These are phyloP conservation scores for Meyerozyma sp. DNA, from an alignment of 1,139 yeast species.

Conservation along the genomic window DNA sequence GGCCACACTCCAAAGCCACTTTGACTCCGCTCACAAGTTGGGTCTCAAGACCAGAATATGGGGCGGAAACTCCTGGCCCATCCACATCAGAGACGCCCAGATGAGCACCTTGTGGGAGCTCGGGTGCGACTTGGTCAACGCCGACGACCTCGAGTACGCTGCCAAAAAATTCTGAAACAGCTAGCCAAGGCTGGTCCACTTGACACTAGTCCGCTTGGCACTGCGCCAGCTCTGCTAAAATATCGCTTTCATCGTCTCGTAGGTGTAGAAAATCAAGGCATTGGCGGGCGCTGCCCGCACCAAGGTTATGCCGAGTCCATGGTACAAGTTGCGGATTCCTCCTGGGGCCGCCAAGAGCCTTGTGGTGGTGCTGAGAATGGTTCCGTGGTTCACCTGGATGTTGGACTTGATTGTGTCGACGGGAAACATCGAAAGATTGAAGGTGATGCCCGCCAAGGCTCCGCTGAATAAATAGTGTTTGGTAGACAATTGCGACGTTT, in stretches of 20 bases:
- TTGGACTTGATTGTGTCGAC: conserved; percentile 87
- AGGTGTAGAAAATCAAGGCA: conserved; percentile 77
- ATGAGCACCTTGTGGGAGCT: conserved; percentile 19
- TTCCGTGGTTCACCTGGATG: conserved; percentile 48
- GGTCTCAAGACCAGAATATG: conserved; percentile 37
- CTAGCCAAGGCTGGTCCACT: no score
- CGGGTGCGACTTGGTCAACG: conserved; percentile 37
- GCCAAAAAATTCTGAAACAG: conserved; percentile 7
- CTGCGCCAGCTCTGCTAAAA: conserved; percentile 10
- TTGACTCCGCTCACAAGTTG: conserved; percentile 30
- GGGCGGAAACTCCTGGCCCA: conserved; percentile 43
- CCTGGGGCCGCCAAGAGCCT: conserved; percentile 37
- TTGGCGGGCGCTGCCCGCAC: conserved; percentile 84
- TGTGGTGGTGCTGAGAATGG: conserved; percentile 26
- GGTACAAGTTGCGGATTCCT: conserved; percentile 66
- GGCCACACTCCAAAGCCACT: conserved; percentile 12
- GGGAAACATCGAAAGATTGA: conserved; percentile 78
- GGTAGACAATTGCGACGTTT: conserved; percentile 27
- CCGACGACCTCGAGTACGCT: conserved; percentile 30
- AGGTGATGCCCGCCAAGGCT: conserved; percentile 79
- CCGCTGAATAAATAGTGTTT: conserved; percentile 68
- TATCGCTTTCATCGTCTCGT: conserved; percentile 56
- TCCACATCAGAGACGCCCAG: conserved; percentile 22
- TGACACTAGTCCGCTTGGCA: no score
- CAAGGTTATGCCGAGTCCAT: conserved; percentile 82